A percentile compares a stretch with the other conserved stretches of the same genome.
Conservation (phyloP, 345 rosid genomes). For the Ailanthus altissimus region DNA sequence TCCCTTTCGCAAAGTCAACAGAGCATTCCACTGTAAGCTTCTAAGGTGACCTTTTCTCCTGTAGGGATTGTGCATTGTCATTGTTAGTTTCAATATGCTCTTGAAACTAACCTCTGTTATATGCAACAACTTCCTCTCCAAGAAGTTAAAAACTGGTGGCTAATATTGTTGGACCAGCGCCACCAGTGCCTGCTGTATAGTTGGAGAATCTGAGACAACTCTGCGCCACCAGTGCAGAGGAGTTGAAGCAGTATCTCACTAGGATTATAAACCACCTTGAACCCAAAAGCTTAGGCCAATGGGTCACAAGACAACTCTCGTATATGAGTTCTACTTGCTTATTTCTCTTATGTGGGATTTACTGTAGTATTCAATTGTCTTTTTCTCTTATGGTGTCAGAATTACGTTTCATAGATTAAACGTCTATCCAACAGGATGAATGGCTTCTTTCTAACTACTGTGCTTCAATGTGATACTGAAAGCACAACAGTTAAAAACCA, state of each 20-base stretch:
- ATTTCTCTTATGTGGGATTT: too few relatives aligned
- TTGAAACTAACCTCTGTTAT: slow-evolving; percentile 62
- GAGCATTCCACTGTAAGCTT: slow-evolving; percentile 80
- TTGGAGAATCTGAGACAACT: slow-evolving; percentile 67
- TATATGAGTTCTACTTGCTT: too few relatives aligned
- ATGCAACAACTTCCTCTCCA: slow-evolving; percentile 90
- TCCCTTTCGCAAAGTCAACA: slow-evolving; percentile 89
- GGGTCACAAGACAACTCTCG: not conserved
- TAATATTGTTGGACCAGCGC: slow-evolving; percentile 94
- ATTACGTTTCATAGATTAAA: too few relatives aligned
- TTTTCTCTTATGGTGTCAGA: too few relatives aligned
- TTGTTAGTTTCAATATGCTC: slow-evolving; percentile 7
- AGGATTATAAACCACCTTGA: not conserved
- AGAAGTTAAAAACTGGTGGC: slow-evolving; percentile 93
- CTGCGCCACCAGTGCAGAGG: not conserved
- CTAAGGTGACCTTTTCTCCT: slow-evolving; percentile 81
- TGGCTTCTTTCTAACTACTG: too few relatives aligned
- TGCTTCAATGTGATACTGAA: too few relatives aligned
- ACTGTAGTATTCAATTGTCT: too few relatives aligned
- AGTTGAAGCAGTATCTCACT: not conserved
- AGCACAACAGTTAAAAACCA: too few relatives aligned
- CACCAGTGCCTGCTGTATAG: slow-evolving; percentile 97
- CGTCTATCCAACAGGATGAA: too few relatives aligned
- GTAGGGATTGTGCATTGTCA: slow-evolving; percentile 31
- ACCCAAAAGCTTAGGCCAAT: not conserved